phyloP scores from a whole-genome alignment of 768 basidiomycete species.

The Boletus pseudo-olivaceus region DNA sequence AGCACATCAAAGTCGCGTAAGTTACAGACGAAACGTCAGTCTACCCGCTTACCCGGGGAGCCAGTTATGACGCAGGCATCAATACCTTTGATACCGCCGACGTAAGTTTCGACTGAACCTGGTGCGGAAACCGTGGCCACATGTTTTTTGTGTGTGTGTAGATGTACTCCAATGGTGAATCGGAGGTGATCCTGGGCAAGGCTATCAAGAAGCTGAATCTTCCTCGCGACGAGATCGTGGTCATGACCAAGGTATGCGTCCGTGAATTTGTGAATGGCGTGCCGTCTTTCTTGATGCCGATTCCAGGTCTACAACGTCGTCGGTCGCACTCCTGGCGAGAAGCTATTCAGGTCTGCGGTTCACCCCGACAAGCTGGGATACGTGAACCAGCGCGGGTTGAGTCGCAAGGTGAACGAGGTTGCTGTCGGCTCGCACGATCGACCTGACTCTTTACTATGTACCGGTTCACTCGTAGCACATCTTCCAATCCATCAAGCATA shows the following conservation, averaged over 20 bases:
- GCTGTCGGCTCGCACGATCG: constrained; percentile 29
- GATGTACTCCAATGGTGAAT: constrained; percentile 4
- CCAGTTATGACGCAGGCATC: constrained; percentile 1
- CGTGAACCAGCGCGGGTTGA: not conserved
- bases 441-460: not conserved
- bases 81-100: constrained; percentile 2
- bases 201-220: not conserved
- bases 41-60: not conserved
- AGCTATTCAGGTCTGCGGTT: not conserved
- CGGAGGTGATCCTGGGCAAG: not conserved
- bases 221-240: constrained; percentile 1
- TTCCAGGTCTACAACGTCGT: not conserved
- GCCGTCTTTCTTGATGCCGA: not conserved
- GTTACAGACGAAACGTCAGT: not conserved
- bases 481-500: constrained; percentile 1
- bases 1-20: not conserved
- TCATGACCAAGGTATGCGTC: not conserved
- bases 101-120: not conserved
- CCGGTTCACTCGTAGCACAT: not conserved
- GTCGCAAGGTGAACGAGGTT: constrained; percentile 26
- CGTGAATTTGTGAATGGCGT: not conserved
- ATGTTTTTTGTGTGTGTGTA: not conserved
- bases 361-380: constrained; percentile 1
- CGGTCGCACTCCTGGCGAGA: constrained; percentile 1
- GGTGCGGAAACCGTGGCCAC: not conserved